These are phyloP conservation scores for Citropsis articulata DNA, from an alignment of 345 rosid species.

Conservation along the genomic window DNA sequence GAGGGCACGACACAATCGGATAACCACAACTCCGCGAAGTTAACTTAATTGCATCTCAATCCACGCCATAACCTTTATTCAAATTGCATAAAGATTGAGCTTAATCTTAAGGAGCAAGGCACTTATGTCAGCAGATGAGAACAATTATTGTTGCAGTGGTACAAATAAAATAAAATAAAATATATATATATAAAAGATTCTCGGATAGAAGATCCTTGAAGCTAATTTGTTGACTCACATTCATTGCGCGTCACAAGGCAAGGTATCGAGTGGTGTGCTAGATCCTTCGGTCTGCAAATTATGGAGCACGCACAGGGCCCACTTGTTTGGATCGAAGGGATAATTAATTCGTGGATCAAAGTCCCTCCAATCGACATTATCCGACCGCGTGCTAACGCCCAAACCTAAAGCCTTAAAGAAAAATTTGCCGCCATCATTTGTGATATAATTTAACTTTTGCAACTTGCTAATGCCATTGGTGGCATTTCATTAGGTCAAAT, in stretches of 20 bases:
- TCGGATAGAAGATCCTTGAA: too few relatives aligned
- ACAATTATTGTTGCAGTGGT: background rate
- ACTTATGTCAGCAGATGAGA: background rate
- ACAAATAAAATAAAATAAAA: background rate
- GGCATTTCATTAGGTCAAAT: background rate
- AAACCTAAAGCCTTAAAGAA: background rate
- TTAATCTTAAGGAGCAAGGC: slow-evolving; percentile 1
- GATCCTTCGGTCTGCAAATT: slow-evolving; percentile 4
- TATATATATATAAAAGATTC: background rate
- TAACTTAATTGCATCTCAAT: background rate
- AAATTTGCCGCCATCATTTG: background rate
- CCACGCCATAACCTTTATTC: background rate
- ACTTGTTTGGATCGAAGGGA: background rate
- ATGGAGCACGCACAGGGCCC: background rate
- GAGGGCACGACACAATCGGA: background rate
- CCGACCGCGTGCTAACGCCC: background rate
- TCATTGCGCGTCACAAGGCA: too few relatives aligned
- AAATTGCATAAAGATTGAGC: background rate
- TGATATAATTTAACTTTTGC: background rate
- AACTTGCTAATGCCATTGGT: background rate
- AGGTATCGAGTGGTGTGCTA: background rate
- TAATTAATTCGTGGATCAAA: background rate
- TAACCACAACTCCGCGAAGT: background rate
- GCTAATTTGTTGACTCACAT: too few relatives aligned
- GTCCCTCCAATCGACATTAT: background rate